Percentiles rank a stretch among this genome's conserved stretches.
Evolutionary conservation across 2,329 filamentous ascomycete species (phyloP).

Genomic region (Diaporthe vexans): DNA sequence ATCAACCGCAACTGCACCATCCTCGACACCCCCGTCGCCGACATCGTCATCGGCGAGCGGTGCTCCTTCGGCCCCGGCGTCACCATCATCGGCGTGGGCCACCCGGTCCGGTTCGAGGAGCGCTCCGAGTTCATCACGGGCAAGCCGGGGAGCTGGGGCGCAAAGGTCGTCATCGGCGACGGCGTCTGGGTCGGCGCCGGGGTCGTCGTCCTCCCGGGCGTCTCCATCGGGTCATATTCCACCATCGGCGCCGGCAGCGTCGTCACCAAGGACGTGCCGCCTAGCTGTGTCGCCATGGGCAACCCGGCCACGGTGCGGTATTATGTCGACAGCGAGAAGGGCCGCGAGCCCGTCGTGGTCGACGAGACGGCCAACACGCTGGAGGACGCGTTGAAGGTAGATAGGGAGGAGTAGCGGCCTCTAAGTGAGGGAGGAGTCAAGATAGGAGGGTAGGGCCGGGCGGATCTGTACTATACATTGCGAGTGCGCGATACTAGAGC

Average conservation of each 20-base stretch:
- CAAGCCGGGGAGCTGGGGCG: slow-evolving; percentile 47
- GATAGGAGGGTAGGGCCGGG: neutral
- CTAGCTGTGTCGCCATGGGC: slow-evolving; percentile 47
- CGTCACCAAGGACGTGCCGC: slow-evolving; percentile 48
- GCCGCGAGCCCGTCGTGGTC: slow-evolving; percentile 6
- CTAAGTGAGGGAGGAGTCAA: neutral
- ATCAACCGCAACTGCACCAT: slow-evolving; percentile 53
- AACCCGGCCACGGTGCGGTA: slow-evolving; percentile 46
- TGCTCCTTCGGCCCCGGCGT: slow-evolving; percentile 52
- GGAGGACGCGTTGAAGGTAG: slow-evolving; percentile 44
- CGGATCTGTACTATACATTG: neutral
- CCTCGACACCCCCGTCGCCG: slow-evolving; percentile 52
- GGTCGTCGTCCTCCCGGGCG: slow-evolving; percentile 52
- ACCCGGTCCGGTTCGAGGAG: slow-evolving; percentile 47
- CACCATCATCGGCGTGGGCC: slow-evolving; percentile 49
- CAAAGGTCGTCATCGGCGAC: slow-evolving; percentile 53
- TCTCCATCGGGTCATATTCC: slow-evolving; percentile 49
- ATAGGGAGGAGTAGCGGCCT: neutral
- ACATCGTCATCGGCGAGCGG: slow-evolving; percentile 51
- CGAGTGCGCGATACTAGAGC: slow-evolving; percentile 8
- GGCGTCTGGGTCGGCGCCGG: slow-evolving; percentile 57
- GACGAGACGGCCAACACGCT: slow-evolving; percentile 35
- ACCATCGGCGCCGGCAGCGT: slow-evolving; percentile 50
- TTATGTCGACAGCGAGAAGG: slow-evolving; percentile 33
- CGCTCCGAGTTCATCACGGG: slow-evolving; percentile 46